Conservation (phyloP, 768 basidiomycete species). For the Pleurotus cornucopiae region DNA sequence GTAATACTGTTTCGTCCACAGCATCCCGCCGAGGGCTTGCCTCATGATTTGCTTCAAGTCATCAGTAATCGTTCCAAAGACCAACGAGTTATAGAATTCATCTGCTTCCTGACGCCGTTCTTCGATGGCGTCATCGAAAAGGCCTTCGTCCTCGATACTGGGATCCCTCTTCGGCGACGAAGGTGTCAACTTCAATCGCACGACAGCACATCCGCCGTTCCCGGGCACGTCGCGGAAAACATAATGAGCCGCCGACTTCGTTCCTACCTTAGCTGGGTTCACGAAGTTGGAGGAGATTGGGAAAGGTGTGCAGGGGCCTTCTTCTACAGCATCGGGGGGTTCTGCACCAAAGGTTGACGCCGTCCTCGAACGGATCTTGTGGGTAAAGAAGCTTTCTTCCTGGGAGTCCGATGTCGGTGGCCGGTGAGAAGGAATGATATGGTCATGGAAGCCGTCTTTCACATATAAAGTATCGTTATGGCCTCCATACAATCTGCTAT, state of each 20-base stretch:
- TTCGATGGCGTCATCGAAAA: conserved; percentile 87
- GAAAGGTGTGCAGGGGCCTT: conserved; percentile 60
- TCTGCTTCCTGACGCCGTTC: conserved; percentile 91
- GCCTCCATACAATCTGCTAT: conserved; percentile 83
- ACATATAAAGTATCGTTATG: conserved; percentile 78
- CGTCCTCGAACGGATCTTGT: conserved; percentile 46
- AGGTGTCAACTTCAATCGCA: conserved; percentile 89
- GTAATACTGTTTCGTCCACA: conserved; percentile 99
- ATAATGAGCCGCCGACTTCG: conserved; percentile 94
- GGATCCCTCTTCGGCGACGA: conserved; percentile 67
- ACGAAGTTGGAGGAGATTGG: conserved; percentile 58
- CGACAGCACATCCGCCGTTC: conserved; percentile 91
- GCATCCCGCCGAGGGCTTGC: conserved; percentile 93
- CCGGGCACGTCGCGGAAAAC: conserved; percentile 82
- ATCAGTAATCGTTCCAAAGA: conserved; percentile 81
- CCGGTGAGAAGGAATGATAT: conserved; percentile 86
- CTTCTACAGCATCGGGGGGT: conserved; percentile 35
- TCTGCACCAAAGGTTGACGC: conserved; percentile 39
- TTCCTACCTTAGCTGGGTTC: conserved; percentile 83
- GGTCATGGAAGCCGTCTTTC: conserved; percentile 98
- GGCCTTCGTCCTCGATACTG: conserved; percentile 80
- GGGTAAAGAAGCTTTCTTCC: conserved; percentile 41
- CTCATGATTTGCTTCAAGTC: conserved; percentile 96
- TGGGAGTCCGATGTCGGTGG: conserved; percentile 45
- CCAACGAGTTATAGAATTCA: conserved; percentile 86